Evolutionary conservation across 2,329 filamentous ascomycete species (phyloP), one percentile per base, ranked within the genome.

Genomic region (Aspergillus clavatus): DNA sequence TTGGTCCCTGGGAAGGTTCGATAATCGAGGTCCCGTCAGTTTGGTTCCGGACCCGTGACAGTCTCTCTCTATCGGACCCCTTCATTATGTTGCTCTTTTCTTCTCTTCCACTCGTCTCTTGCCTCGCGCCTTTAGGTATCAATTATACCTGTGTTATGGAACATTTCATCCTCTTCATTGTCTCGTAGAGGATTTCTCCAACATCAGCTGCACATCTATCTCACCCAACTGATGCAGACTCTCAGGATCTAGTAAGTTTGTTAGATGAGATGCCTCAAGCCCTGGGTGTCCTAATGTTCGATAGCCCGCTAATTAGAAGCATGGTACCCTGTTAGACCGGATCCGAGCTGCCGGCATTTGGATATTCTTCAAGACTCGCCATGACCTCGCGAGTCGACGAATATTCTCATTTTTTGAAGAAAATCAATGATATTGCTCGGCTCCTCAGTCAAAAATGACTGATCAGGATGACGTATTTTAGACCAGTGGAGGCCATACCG

Each of bases 21-120:
- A 43, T 38, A 35, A 11, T 35, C 31, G 33, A 45, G 42, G 53
- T 51, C 57, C 57, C 56, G 56, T 48, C 46, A 50, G 47, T 53
- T 46, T 56, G 57, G 58, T 47, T 55, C 55, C 45, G 43, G 43
- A 46, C 47, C 52, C 53, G 52, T 50, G 48, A 53, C 44, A 38
- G 48, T 36, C 14, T 40, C 43, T 40, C 33, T 26, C 22, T 31
- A 22, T 35, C 28, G 16, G 14, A 26, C 29, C 42, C 43, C 38
- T 36, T 43, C 40, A 36, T 27, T n/a, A n/a, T n/a, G n/a, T 27
- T 51, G 33, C 35, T 43, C 28, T 35, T 16, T 12, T 36, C 5
- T 33, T 27, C 18, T 40, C 49, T 7, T 40, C 24, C 5, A 46
- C 36, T 18, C 21, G 18, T 7, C 43, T 29, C 7, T 24, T 38